phyloP scores from a whole-genome alignment of 2,329 filamentous ascomycete genomes.

The Boeremia exigua region DNA sequence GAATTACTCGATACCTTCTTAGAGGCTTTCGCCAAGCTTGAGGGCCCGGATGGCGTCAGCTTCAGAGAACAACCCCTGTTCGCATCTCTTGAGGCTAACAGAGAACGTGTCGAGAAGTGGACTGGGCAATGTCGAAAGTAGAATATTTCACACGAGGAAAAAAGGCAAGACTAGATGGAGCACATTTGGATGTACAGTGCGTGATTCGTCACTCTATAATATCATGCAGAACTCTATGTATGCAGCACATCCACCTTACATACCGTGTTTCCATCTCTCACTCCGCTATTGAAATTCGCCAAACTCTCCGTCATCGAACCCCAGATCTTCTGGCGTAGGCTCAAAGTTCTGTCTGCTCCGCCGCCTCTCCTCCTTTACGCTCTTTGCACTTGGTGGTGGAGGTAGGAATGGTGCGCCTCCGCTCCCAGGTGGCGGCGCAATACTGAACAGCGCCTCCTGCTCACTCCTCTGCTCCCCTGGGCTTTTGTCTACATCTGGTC shows the following conservation, averaged over 20 bases:
- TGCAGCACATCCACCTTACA: slow-evolving; percentile 11
- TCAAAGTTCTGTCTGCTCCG: slow-evolving; percentile 56
- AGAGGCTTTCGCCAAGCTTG: slow-evolving; percentile 3
- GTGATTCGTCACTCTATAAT: slow-evolving; percentile 11
- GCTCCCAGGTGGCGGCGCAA: slow-evolving; percentile 70
- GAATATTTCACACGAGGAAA: too few relatives aligned
- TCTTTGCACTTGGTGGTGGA: slow-evolving; percentile 69
- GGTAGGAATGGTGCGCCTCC: slow-evolving; percentile 60
- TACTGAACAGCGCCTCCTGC: slow-evolving; percentile 67
- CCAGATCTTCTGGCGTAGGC: slow-evolving; percentile 64
- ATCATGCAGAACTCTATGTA: slow-evolving; percentile 27
- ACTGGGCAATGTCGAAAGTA: not conserved
- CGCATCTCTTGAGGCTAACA: not conserved
- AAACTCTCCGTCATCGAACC: slow-evolving; percentile 88
- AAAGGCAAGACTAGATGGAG: not conserved
- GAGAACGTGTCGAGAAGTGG: not conserved
- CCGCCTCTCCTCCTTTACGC: slow-evolving; percentile 67
- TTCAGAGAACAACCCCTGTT: not conserved
- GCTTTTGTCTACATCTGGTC: slow-evolving; percentile 50
- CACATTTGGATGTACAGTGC: not conserved
- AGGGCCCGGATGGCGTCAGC: not conserved
- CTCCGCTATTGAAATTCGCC: slow-evolving; percentile 72
- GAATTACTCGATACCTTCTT: slow-evolving; percentile 14
- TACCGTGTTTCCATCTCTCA: not conserved
- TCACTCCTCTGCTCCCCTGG: slow-evolving; percentile 45